Evolutionary conservation across 2,329 filamentous ascomycete species (phyloP).

Genomic region (Fusarium sp.): DNA sequence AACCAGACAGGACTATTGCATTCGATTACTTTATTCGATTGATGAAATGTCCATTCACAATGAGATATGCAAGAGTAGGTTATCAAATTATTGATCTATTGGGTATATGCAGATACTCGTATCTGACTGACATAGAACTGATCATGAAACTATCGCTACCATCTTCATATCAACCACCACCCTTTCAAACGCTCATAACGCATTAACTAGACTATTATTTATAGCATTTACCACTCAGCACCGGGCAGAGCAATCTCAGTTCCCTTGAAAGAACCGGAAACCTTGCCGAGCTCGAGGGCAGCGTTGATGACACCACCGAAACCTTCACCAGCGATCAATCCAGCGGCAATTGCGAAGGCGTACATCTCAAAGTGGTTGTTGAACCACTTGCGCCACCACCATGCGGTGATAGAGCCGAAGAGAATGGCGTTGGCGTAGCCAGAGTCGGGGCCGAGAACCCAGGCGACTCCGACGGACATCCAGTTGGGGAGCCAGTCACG

Average conservation of each 20-base stretch:
- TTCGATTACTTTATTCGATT: not conserved
- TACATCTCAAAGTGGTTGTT: constrained; percentile 64
- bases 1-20: fast-evolving
- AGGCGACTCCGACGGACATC: constrained; percentile 70
- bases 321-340: constrained; percentile 71
- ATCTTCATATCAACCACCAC: not conserved
- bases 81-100: not conserved
- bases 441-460: constrained; percentile 65
- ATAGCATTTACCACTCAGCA: constrained; percentile 12
- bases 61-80: not conserved
- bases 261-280: constrained; percentile 45
- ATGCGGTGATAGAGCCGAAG: constrained; percentile 64
- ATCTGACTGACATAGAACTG: not conserved
- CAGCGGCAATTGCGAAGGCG: constrained; percentile 69
- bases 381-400: constrained; percentile 65
- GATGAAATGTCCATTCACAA: not conserved
- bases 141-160: constrained; percentile 1
- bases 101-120: constrained; percentile 18
- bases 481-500: constrained; percentile 70
- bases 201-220: constrained; percentile 11
- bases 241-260: constrained; percentile 33
- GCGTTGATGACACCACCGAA: constrained; percentile 72
- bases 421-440: constrained; percentile 67
- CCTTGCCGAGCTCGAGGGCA: constrained; percentile 53
- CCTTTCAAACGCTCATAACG: constrained; percentile 6